These are phyloP conservation scores for Apodospora peruviana DNA, from an alignment of 495 filamentous ascomycete species.

Conservation along the genomic window DNA sequence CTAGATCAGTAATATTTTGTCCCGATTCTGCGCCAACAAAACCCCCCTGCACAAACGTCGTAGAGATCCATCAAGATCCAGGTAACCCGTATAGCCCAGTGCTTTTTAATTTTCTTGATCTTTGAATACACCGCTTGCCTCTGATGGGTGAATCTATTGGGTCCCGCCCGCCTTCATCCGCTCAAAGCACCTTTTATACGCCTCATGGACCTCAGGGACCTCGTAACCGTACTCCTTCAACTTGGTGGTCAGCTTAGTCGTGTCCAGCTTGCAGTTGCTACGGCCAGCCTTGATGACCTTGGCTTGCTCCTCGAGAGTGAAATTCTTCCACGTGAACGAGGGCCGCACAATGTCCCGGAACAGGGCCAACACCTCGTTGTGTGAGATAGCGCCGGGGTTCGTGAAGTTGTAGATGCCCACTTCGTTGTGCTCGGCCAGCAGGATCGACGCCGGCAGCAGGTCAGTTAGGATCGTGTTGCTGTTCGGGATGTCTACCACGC, in stretches of 20 bases:
- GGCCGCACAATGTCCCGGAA: conserved; percentile 59
- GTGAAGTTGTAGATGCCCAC: conserved; percentile 64
- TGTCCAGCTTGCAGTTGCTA: conserved; percentile 60
- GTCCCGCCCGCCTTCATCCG: conserved; percentile 55
- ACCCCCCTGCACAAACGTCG: too few relatives aligned
- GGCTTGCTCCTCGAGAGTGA: conserved; percentile 58
- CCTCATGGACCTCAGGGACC: conserved; percentile 58
- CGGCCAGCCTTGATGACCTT: conserved; percentile 62
- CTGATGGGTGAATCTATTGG: conserved; percentile 28
- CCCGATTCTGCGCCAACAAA: too few relatives aligned
- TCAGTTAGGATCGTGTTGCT: conserved; percentile 62
- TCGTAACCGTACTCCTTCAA: conserved; percentile 53
- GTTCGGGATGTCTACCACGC: conserved; percentile 61
- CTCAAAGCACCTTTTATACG: conserved; percentile 56
- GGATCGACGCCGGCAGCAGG: conserved; percentile 54
- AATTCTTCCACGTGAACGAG: conserved; percentile 60
- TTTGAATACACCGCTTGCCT: too few relatives aligned
- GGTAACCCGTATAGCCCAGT: too few relatives aligned
- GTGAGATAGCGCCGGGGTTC: conserved; percentile 61
- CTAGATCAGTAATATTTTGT: too few relatives aligned
- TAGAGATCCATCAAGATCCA: too few relatives aligned
- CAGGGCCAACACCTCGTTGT: conserved; percentile 59
- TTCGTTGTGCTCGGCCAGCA: conserved; percentile 55
- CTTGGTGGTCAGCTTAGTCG: conserved; percentile 54
- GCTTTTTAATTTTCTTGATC: too few relatives aligned